Evolutionary conservation across 768 basidiomycete species (phyloP).

Genomic region (Tricholomella constricta): DNA sequence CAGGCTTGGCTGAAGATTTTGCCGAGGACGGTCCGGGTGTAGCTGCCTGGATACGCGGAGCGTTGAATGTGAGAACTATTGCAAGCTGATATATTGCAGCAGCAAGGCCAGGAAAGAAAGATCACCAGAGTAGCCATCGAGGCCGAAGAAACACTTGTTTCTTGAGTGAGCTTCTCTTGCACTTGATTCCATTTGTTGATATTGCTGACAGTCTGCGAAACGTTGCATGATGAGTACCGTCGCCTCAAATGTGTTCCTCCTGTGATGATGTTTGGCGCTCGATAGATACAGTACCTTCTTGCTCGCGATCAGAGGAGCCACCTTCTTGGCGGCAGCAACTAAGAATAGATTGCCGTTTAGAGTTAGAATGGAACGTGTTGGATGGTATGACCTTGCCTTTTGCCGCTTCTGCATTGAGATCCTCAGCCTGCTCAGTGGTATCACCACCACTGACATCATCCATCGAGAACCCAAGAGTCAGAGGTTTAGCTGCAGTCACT

Average conservation of each 20-base stretch:
- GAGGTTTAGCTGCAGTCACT: conserved; percentile 34
- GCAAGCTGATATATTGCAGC: conserved; percentile 19
- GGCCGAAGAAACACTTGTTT: conserved; percentile 27
- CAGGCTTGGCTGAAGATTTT: conserved; percentile 18
- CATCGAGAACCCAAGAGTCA: conserved; percentile 66
- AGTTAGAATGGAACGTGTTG: neutral
- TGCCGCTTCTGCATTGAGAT: conserved; percentile 40
- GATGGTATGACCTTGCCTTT: conserved; percentile 49
- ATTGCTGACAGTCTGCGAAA: conserved; percentile 74
- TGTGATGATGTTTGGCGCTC: conserved; percentile 1
- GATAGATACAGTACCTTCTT: conserved; percentile 63
- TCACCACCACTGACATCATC: conserved; percentile 55
- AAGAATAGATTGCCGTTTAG: neutral
- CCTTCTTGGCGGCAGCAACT: conserved; percentile 59
- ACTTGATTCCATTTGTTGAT: conserved; percentile 98
- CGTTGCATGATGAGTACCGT: conserved; percentile 9
- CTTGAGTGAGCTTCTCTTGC: conserved; percentile 78
- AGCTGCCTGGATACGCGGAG: conserved; percentile 28
- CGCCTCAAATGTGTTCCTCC: neutral
- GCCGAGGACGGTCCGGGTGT: conserved; percentile 18
- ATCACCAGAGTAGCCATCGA: conserved; percentile 35
- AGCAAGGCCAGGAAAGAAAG: conserved; percentile 28
- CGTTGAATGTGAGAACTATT: conserved; percentile 29
- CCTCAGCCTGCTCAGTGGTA: conserved; percentile 46
- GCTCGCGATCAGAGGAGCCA: conserved; percentile 81